Base-by-base conservation (phyloP, 306 rosid species). In the Mimosa pudica region DNA sequence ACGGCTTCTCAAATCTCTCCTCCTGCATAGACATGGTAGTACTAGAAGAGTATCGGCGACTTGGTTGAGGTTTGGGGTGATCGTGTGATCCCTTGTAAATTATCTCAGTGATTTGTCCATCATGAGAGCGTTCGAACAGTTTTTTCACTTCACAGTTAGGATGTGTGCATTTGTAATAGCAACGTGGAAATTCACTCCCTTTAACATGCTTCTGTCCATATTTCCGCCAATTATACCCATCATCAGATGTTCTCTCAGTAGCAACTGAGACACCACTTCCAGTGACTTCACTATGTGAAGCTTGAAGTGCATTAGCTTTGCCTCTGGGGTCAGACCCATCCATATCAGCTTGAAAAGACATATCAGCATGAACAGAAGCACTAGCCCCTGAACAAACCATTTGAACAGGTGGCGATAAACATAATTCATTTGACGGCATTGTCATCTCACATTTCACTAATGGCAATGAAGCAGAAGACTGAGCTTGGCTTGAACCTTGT, bases 111-210 rank as follows among this genome's bases (percentile, higher is more conserved):
- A 96, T 93, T 79, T 93, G 96, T 30, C 99, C 99, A 60, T 93
- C 97, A 77, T 96, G 94, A 75, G 99, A 91, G 70, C 98, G 97
- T 81, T 96, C 99, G 72, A 96, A 96, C 49, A 96, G 87, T 85
- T 96, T 96, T 85, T 96, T 96, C 85, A 96, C 99, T 90, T 96
- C 99, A 88, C 99, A 96, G 80, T 89, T 90, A 70, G 99, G 99
- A 77, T 95, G 94, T 45, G 99, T 95, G 32, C 99, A 95, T 87
- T 95, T 95, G 90, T 95, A 95, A 85, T 95, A 95, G 88, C 99
- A 93, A 74, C 99, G 98, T 1, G 99, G 99, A 81, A 93, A 95
- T 84, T 95, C 97, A 84, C 99, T 90, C 79, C 99, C 99, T 85
- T 93, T 95, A 80, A 95, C 99, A 72, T 86, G 98, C 74, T 95